These are phyloP conservation scores for Clarireedia monteithiana DNA, from an alignment of 2,329 filamentous ascomycete species.

Conservation along the genomic window DNA sequence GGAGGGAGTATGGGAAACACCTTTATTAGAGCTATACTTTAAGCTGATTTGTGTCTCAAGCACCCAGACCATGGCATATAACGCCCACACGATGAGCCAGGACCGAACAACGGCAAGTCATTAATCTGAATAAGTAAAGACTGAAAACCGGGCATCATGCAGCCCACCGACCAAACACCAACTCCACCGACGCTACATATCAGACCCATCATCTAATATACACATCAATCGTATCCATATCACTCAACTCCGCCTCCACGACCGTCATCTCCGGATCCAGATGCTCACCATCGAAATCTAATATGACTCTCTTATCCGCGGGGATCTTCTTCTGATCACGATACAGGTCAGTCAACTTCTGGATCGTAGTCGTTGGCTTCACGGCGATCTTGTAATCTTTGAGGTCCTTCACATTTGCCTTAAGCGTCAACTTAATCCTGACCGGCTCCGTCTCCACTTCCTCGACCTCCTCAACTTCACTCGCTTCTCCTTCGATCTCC, in stretches of 20 bases:
- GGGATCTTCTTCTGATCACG: conserved; percentile 45
- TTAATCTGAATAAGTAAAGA: no score
- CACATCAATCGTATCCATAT: conserved; percentile 71
- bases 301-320: conserved; percentile 44
- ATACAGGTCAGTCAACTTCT: conserved; percentile 55
- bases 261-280: conserved; percentile 54
- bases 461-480: conserved; percentile 15
- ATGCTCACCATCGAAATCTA: conserved; percentile 70
- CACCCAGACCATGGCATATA: no score
- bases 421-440: conserved; percentile 45
- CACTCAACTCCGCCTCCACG: conserved; percentile 61
- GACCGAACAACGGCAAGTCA: no score
- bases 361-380: conserved; percentile 48
- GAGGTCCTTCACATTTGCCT: conserved; percentile 37
- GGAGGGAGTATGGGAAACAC: no score
- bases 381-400: conserved; percentile 45
- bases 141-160: no score
- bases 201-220: conserved; percentile 19
- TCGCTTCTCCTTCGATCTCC: conserved; percentile 11
- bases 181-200: no score
- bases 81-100: no score
- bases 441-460: conserved; percentile 17
- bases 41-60: no score
- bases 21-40: no score
- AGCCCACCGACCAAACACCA: no score